Conservation (phyloP, 208 protist genomes). For the Borovskyia barvae region DNA sequence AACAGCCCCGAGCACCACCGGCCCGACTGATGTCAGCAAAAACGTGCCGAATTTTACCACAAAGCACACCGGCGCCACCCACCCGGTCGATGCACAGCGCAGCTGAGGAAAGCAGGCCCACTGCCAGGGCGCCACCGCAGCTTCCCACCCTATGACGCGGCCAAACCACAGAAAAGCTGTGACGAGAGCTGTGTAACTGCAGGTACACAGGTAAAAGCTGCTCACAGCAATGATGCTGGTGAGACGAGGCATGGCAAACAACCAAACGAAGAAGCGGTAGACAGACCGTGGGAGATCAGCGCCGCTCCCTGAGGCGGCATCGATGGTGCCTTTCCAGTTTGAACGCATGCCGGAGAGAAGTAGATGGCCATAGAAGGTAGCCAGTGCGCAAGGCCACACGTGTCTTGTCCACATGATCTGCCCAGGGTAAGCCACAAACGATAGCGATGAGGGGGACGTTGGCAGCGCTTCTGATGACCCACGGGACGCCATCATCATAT, state of each 20-base stretch:
- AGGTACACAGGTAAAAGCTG: not conserved
- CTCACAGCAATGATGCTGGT: not conserved
- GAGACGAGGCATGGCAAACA: not conserved
- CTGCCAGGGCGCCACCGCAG: not conserved
- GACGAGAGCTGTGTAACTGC: not conserved
- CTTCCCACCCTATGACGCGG: not conserved
- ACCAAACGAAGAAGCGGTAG: not conserved
- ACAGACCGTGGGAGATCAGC: not conserved
- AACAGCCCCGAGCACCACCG: conserved; percentile 6
- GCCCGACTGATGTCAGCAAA: conserved; percentile 4
- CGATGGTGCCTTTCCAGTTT: not conserved
- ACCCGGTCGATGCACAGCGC: not conserved
- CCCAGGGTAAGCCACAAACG: conserved; percentile 1
- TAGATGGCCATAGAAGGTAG: conserved; percentile 4
- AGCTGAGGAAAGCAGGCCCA: conserved; percentile 6
- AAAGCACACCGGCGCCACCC: not conserved
- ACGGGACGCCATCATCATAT: too few relatives aligned
- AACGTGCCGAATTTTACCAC: not conserved
- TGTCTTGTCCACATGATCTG: conserved; percentile 12
- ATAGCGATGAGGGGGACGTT: not conserved
- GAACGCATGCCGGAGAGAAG: conserved; percentile 6
- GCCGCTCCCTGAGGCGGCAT: not conserved
- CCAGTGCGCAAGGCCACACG: conserved; percentile 19
- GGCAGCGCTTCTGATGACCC: too few relatives aligned
- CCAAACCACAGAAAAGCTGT: not conserved